Evolutionary conservation across 495 filamentous ascomycete genomes (phyloP), one percentile per base, ranked within the genome.

Genomic region (Neurospora sp.): DNA sequence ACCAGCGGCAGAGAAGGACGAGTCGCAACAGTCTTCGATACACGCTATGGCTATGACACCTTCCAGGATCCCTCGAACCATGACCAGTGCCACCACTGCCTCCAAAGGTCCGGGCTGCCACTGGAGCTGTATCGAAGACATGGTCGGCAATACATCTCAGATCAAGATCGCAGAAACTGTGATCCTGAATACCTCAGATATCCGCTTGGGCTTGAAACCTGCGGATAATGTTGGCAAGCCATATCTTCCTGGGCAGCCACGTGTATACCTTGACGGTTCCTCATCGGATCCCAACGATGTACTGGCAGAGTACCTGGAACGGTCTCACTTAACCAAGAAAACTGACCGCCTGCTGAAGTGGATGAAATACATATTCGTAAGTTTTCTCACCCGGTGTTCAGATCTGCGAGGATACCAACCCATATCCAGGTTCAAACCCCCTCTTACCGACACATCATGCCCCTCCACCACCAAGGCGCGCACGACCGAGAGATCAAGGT

Each of bases 291-390:
- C 40, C 14, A 59, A 74, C 17, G 70, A 74, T 27, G 27, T 35
- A 3, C 69, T 76, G 40, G 41, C 68, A 38, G 20, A 73, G 10
- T 79, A 79, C 65, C 48, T 79, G 8, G 10, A 44, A 1, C 22
- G 70, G 16, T 69, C 27, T 12, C 78, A 78, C 65, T 39, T 61
- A 3, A 79, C 78, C 6, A 4, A 69, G 16, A 39, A 48, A 2
- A 65, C 77, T 3, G 78, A 79, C 17, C 69, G 71, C 0, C 59
- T 79, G 4, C 45, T 78, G 3, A 75, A 76, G 1, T 79, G 45
- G 48, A 79, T 78, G 76, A 76, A 76, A 16, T 79, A 76, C 70
- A 41, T 79, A 22, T 79, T 79, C 17, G 78, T 71, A 71, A 22
- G 40, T n/a, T 35, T 6, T 20, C n/a, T 16, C 40, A 44, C 16